phyloP scores from a whole-genome alignment of 2,329 filamentous ascomycete species.

The Fusarium solani-melongenae region DNA sequence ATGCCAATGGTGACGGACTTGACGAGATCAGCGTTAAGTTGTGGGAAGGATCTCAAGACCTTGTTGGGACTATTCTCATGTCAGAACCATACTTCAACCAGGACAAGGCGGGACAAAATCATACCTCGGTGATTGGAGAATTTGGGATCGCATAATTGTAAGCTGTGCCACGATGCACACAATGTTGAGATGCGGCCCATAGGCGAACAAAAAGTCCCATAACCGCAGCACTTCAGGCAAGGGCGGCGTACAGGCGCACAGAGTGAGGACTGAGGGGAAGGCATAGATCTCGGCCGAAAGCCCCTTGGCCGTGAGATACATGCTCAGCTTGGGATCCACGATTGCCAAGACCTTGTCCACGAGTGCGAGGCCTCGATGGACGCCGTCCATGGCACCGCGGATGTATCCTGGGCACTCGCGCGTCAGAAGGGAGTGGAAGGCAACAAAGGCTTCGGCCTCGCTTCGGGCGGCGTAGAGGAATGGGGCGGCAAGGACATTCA shows the following conservation, averaged over 20 bases:
- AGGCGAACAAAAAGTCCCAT: conserved; percentile 98
- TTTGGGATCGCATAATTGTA: conserved; percentile 85
- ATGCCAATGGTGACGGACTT: conserved; percentile 88
- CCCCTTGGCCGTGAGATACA: conserved; percentile 85
- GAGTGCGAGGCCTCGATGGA: conserved; percentile 89
- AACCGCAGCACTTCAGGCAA: conserved; percentile 91
- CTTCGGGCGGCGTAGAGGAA: conserved; percentile 95
- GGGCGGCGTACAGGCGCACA: conserved; percentile 95
- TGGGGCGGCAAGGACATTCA: conserved; percentile 97
- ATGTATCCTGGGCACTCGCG: conserved; percentile 93
- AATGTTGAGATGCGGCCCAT: conserved; percentile 93
- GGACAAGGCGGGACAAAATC: not conserved
- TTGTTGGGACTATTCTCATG: conserved; percentile 81
- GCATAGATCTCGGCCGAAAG: conserved; percentile 95
- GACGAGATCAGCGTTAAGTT: conserved; percentile 84
- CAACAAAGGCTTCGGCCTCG: conserved; percentile 93
- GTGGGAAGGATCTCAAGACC: conserved; percentile 86
- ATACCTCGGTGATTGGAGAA: conserved; percentile 86
- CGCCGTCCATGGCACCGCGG: conserved; percentile 94
- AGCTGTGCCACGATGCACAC: conserved; percentile 96
- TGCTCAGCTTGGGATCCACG: conserved; percentile 87
- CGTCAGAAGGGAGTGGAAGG: conserved; percentile 89
- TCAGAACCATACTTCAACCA: conserved; percentile 31
- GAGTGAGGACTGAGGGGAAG: conserved; percentile 92
- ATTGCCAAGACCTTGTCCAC: conserved; percentile 93